Evolutionary conservation across 805 yeast genomes (phyloP).

Genomic region (Wickerhamiella lipophila): DNA sequence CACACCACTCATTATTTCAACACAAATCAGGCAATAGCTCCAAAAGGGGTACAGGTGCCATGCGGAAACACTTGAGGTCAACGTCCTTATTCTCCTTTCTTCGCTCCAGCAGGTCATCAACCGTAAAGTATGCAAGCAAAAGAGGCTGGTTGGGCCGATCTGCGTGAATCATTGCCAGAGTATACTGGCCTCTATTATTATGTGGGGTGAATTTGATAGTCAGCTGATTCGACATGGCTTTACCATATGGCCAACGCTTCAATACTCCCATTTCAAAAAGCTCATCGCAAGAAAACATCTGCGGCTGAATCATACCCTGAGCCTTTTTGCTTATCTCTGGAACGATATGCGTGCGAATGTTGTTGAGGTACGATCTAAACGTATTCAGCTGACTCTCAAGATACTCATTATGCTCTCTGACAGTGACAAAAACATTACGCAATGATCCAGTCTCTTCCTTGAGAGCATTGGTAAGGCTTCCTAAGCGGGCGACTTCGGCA

Average conservation of each 20-base stretch:
- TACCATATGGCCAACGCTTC: slow-evolving; percentile 22
- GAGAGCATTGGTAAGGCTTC: slow-evolving; percentile 25
- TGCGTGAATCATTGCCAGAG: slow-evolving; percentile 24
- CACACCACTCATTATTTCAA: neutral
- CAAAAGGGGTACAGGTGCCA: slow-evolving; percentile 12
- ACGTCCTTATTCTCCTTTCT: slow-evolving; percentile 8
- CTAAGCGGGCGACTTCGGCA: slow-evolving; percentile 27
- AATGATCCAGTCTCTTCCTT: slow-evolving; percentile 26
- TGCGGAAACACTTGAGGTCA: slow-evolving; percentile 13
- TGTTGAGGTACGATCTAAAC: slow-evolving; percentile 28
- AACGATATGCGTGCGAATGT: slow-evolving; percentile 23
- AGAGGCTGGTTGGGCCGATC: slow-evolving; percentile 25
- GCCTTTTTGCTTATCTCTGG: slow-evolving; percentile 12
- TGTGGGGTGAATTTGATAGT: slow-evolving; percentile 24
- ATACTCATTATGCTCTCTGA: slow-evolving; percentile 29
- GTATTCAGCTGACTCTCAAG: slow-evolving; percentile 28
- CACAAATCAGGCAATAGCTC: slow-evolving; percentile 17
- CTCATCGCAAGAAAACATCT: slow-evolving; percentile 23
- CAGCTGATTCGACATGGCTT: slow-evolving; percentile 18
- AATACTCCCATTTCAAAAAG: slow-evolving; percentile 21
- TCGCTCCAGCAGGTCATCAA: slow-evolving; percentile 28
- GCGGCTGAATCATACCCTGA: slow-evolving; percentile 16
- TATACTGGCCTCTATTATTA: slow-evolving; percentile 24
- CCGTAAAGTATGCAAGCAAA: slow-evolving; percentile 24
- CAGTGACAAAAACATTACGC: slow-evolving; percentile 25